Percentiles rank a stretch among this genome's conserved stretches.
These are phyloP conservation scores for Mytilinidion resinicola DNA, from an alignment of 495 filamentous ascomycete genomes.

Conservation along the genomic window DNA sequence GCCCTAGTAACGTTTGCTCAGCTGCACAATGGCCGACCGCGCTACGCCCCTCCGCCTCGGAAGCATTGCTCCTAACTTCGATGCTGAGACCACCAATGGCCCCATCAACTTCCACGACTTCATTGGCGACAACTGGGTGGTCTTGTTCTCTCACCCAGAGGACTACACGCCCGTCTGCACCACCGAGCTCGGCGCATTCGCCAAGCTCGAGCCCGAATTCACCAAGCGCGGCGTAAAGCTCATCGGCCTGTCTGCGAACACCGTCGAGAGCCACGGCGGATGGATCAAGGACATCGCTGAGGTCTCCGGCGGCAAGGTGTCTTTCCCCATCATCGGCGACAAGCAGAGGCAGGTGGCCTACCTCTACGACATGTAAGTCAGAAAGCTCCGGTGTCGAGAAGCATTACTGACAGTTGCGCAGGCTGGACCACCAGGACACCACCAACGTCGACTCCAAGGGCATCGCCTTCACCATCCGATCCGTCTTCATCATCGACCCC, in stretches of 20 bases:
- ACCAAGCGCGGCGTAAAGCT: constrained; percentile 87
- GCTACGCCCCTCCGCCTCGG: constrained; percentile 68
- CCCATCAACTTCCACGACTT: constrained; percentile 96
- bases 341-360: constrained; percentile 90
- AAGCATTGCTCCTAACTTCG: constrained; percentile 84
- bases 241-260: constrained; percentile 88
- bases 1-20: too few species aligned
- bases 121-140: constrained; percentile 87
- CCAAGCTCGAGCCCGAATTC: constrained; percentile 97
- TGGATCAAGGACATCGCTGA: constrained; percentile 98
- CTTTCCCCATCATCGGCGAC: constrained; percentile 96
- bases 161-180: constrained; percentile 82
- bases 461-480: constrained; percentile 97
- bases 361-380: constrained; percentile 86
- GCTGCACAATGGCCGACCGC: constrained; percentile 29
- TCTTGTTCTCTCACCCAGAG: constrained; percentile 97
- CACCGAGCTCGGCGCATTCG: constrained; percentile 95
- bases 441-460: constrained; percentile 94
- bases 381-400: not conserved
- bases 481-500: constrained; percentile 97
- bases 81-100: constrained; percentile 84
- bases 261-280: constrained; percentile 51
- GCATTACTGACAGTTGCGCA: constrained; percentile 29
- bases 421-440: constrained; percentile 77
- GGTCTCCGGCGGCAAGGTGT: constrained; percentile 71